These are phyloP conservation scores for Bruguiera parviflora DNA, from an alignment of 345 rosid genomes.

Conservation along the genomic window DNA sequence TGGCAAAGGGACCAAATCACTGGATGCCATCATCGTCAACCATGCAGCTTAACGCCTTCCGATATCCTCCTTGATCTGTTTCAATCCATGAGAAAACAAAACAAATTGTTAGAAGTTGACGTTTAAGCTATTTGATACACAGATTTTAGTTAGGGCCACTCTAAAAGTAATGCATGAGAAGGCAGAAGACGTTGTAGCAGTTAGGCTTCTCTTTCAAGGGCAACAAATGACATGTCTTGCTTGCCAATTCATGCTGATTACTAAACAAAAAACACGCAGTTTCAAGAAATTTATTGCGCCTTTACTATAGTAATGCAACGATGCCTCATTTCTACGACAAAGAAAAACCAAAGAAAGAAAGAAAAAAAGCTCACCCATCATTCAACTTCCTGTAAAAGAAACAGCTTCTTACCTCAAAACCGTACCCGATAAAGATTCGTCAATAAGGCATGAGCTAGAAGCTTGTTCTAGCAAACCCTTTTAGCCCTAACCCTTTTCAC, in stretches of 20 bases:
- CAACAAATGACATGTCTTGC: no score
- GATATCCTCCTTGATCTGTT: slow-evolving; percentile 1
- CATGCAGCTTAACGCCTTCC: neutral
- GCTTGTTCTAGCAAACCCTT: slow-evolving; percentile 5
- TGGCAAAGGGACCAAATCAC: neutral
- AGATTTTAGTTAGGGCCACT: no score
- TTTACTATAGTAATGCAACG: no score
- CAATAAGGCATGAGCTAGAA: neutral
- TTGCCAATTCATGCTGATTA: no score
- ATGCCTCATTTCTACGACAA: no score
- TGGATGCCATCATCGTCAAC: neutral
- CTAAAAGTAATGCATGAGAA: no score
- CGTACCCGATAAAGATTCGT: neutral
- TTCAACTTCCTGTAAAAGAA: neutral
- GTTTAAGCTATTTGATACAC: neutral
- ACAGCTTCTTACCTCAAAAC: slow-evolving; percentile 3
- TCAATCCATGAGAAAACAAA: neutral
- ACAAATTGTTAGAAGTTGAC: neutral
- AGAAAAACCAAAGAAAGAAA: neutral
- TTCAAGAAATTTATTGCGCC: no score
- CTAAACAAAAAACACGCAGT: no score
- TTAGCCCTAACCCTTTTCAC: slow-evolving; percentile 11
- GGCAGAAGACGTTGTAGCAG: no score
- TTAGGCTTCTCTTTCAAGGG: no score
- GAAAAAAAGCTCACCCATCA: neutral